Evolutionary conservation across 2,329 filamentous ascomycete genomes (phyloP).

Genomic region (Ceratocystis destructans): DNA sequence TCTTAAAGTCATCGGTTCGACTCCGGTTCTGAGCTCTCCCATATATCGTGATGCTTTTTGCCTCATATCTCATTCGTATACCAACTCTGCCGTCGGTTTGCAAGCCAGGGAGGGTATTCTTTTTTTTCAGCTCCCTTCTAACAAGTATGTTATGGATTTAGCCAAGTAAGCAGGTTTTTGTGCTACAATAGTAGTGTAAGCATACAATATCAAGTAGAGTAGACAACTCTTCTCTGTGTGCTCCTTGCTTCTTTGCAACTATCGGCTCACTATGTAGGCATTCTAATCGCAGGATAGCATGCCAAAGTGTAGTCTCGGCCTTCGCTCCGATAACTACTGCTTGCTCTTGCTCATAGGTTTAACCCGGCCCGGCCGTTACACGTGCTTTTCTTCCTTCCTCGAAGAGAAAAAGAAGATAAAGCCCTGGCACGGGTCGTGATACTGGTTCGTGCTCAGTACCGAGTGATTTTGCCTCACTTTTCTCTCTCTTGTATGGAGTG

Average conservation of each 20-base stretch:
- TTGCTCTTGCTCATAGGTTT: not conserved
- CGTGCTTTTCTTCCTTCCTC: not conserved
- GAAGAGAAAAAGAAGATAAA: not conserved
- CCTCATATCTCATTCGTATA: not conserved
- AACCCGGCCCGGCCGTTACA: not conserved
- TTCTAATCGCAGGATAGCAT: too few relatives aligned
- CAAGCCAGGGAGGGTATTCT: too few relatives aligned
- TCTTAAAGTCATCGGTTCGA: slow-evolving; percentile 12
- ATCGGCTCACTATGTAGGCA: too few relatives aligned
- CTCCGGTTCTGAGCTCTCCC: slow-evolving; percentile 12
- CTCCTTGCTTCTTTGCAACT: too few relatives aligned
- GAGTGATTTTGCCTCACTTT: not conserved
- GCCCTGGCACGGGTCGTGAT: not conserved
- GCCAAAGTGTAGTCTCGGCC: too few relatives aligned
- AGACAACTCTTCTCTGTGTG: too few relatives aligned
- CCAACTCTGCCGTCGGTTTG: not conserved
- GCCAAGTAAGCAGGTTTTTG: too few relatives aligned
- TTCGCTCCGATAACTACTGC: not conserved
- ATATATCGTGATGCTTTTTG: not conserved
- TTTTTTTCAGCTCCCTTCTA: too few relatives aligned
- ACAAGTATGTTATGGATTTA: too few relatives aligned
- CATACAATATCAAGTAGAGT: too few relatives aligned
- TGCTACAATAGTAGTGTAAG: too few relatives aligned
- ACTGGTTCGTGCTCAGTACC: not conserved
- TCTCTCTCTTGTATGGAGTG: too few relatives aligned